Evolutionary conservation across 2,329 filamentous ascomycete genomes (phyloP), one percentile per base, ranked within the genome.

Genomic region (Hymenoscyphus fraxineus): DNA sequence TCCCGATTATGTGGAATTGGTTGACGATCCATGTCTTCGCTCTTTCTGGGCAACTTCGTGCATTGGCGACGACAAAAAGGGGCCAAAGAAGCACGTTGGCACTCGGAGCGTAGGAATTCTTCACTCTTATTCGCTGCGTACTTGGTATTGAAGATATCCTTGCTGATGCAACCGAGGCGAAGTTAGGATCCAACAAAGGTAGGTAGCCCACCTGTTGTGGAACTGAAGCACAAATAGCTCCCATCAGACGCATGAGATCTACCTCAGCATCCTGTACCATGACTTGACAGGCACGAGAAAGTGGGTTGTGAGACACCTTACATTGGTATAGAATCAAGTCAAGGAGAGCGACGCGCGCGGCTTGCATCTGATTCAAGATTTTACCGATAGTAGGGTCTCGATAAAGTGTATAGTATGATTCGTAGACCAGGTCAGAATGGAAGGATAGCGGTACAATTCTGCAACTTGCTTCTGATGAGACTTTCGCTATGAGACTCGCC

Each of bases 391-490:
- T 58, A 47, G 54, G 58, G 44, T 66, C 64, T 16, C 38, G 16
- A 40, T 69, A 65, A 27, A 66, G 47, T 31, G 68, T 56, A 35
- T 69, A 68, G 16, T 63, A 58, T 13, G 57, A 62, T 7, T 44
- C 54, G 44, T 59, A 68, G 2, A 69, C 65, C 19, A 64, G 16
- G 31, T 60, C 55, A 6, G 66, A 62, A 12, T n/a, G 31, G 1
- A 13, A 35, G 7, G 6, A 13, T 1, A 60, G n/a, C 2, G 41
- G 31, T n/a, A 64, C 47, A 3, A 22, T 19, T 39, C 60, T 54
- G 6, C n/a, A 22, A 12, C 9, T 47, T 54, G 38, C 47, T 13
- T n/a, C 47, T 1, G 51, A 15, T 19, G 58, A 59, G 5, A 64
- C 13, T 35, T 58, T 32, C 22, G 12, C 39, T 12, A 58, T 22